phyloP scores from a whole-genome alignment of 371 early-diverging fungal species.

The Haplosporangium sp. region DNA sequence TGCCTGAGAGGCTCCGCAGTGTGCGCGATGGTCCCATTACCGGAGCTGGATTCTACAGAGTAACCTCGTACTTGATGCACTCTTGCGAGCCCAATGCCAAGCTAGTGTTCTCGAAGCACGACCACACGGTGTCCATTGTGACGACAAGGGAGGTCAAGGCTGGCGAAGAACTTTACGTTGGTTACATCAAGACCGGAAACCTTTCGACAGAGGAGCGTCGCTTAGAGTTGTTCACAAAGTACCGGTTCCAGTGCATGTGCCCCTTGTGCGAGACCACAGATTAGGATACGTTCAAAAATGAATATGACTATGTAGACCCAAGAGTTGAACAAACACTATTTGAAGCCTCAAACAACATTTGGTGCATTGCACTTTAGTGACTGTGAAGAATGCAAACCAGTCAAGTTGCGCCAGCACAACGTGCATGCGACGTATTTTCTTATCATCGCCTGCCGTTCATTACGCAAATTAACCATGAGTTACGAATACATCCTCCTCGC shows the following conservation, averaged over 20 bases:
- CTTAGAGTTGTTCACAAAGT: slow-evolving; percentile 33
- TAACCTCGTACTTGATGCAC: slow-evolving; percentile 74
- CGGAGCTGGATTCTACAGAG: slow-evolving; percentile 78
- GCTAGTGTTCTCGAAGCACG: slow-evolving; percentile 64
- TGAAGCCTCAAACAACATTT: too few relatives aligned
- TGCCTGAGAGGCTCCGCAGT: slow-evolving; percentile 54
- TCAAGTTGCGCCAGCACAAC: too few relatives aligned
- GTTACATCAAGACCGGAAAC: slow-evolving; percentile 32
- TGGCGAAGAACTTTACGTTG: slow-evolving; percentile 73
- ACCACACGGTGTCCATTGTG: slow-evolving; percentile 64
- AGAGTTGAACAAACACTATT: too few relatives aligned
- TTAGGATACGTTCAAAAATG: slow-evolving; percentile 5
- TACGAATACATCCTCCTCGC: slow-evolving; percentile 46
- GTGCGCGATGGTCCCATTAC: slow-evolving; percentile 57
- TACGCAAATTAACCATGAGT: slow-evolving; percentile 23
- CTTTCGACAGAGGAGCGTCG: slow-evolving; percentile 40
- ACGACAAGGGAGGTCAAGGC: slow-evolving; percentile 70
- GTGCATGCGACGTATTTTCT: not conserved
- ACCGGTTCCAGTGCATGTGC: slow-evolving; percentile 41
- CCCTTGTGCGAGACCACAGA: slow-evolving; percentile 43
- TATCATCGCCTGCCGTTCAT: not conserved
- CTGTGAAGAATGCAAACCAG: too few relatives aligned
- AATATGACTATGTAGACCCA: not conserved
- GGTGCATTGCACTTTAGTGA: too few relatives aligned
- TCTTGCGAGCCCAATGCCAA: slow-evolving; percentile 75